phyloP scores from a whole-genome alignment of 495 filamentous ascomycete species.

The Aspergillus hancockii region DNA sequence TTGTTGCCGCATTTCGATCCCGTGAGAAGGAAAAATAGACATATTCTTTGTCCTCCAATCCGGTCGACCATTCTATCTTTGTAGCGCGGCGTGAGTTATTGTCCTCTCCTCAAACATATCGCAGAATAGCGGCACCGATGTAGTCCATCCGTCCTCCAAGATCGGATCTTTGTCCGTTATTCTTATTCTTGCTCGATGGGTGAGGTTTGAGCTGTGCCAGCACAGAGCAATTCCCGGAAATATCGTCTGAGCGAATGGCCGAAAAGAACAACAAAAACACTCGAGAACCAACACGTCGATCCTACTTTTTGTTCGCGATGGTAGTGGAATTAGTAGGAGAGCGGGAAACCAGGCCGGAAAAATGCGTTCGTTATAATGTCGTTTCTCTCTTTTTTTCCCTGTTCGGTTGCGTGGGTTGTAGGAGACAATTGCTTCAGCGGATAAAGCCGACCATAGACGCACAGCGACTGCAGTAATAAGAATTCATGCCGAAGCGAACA shows the following conservation, averaged over 20 bases:
- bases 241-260: slow-evolving; percentile 13
- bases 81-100: background rate
- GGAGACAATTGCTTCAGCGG: slow-evolving; percentile 48
- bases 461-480: slow-evolving; percentile 77
- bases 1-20: background rate
- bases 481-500: slow-evolving; percentile 73
- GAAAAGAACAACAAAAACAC: slow-evolving; percentile 8
- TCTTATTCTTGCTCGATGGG: background rate
- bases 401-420: slow-evolving; percentile 7
- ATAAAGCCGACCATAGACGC: slow-evolving; percentile 69
- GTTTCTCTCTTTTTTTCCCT: slow-evolving; percentile 12
- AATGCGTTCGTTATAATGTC: slow-evolving; percentile 10
- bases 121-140: background rate
- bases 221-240: slow-evolving; percentile 13
- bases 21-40: background rate
- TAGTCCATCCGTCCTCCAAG: background rate
- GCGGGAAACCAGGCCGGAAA: slow-evolving; percentile 6
- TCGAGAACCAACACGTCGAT: slow-evolving; percentile 9
- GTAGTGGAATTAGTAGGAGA: background rate
- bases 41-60: background rate
- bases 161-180: background rate
- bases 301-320: background rate
- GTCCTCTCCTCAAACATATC: background rate
- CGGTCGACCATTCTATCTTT: background rate
- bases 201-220: slow-evolving; percentile 18